Evolutionary conservation across 768 basidiomycete species (phyloP).

Genomic region (Russula ochroleuca): DNA sequence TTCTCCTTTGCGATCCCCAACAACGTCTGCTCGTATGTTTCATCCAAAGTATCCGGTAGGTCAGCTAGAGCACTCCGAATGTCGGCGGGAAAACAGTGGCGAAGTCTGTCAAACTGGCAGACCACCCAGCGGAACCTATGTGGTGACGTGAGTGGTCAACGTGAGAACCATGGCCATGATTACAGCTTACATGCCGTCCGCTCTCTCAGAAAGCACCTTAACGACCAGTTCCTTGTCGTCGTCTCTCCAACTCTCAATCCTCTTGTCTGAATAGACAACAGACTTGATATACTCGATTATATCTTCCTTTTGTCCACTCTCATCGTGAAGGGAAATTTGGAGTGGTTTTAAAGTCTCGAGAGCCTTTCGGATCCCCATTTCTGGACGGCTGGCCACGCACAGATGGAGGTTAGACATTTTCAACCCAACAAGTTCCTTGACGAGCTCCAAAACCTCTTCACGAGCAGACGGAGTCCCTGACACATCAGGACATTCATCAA

Average conservation of each 20-base stretch:
- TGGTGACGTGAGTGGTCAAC: not conserved
- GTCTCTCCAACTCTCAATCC: slow-evolving; percentile 8
- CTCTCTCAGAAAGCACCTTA: slow-evolving; percentile 1
- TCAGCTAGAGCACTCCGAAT: not conserved
- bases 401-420: not conserved
- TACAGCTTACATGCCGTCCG: slow-evolving; percentile 11
- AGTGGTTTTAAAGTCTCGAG: not conserved
- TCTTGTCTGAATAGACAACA: not conserved
- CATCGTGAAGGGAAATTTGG: not conserved
- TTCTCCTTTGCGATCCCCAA: not conserved
- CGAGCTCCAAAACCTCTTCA: not conserved
- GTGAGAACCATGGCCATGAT: too few relatives aligned
- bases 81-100: not conserved
- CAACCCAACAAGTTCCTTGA: not conserved
- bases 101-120: not conserved
- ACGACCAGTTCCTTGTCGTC: not conserved
- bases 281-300: not conserved
- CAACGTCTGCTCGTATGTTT: not conserved
- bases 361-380: not conserved
- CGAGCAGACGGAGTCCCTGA: not conserved
- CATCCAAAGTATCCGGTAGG: not conserved
- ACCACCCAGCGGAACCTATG: not conserved
- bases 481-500: not conserved
- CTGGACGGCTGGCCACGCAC: not conserved
- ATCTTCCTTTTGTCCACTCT: not conserved